These are phyloP conservation scores for Penicillium ochrochloron DNA, from an alignment of 495 filamentous ascomycete genomes.

Conservation along the genomic window DNA sequence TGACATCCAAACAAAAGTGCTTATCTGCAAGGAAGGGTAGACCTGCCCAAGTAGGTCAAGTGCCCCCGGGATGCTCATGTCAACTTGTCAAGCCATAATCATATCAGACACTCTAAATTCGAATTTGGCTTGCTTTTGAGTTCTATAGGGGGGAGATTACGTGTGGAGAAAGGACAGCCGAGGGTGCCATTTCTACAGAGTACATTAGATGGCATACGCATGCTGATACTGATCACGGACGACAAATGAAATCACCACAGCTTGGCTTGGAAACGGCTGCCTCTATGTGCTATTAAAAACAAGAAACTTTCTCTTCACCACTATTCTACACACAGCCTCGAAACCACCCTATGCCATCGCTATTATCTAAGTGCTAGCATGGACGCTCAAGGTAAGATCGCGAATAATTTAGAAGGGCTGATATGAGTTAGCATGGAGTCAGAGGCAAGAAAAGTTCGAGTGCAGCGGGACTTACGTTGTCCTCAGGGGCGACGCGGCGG, in stretches of 20 bases:
- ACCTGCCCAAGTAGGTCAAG: conserved; percentile 23
- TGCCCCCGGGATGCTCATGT: not conserved
- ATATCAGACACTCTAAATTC: not conserved
- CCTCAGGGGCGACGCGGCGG: conserved; percentile 63
- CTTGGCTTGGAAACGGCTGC: conserved; percentile 22
- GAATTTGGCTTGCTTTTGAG: not conserved
- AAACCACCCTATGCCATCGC: conserved; percentile 12
- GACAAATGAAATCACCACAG: conserved; percentile 19
- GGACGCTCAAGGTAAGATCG: conserved; percentile 17
- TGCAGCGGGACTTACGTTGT: conserved; percentile 54
- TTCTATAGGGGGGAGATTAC: not conserved
- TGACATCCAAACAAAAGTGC: conserved; percentile 9
- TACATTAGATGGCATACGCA: not conserved
- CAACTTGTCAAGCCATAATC: not conserved
- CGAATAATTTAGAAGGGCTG: conserved; percentile 50
- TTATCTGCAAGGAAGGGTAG: conserved; percentile 23
- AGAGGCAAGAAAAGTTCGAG: not conserved
- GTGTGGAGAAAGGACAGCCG: not conserved
- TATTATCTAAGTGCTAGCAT: conserved; percentile 11
- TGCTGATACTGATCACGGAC: not conserved
- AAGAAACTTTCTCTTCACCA: conserved; percentile 20
- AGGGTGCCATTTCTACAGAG: not conserved
- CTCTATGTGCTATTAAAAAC: conserved; percentile 49
- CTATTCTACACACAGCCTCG: conserved; percentile 29
- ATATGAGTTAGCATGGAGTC: conserved; percentile 27